Base-by-base conservation (phyloP, 1,139 yeast genomes). In the Pneumocystis jirovecii region DNA sequence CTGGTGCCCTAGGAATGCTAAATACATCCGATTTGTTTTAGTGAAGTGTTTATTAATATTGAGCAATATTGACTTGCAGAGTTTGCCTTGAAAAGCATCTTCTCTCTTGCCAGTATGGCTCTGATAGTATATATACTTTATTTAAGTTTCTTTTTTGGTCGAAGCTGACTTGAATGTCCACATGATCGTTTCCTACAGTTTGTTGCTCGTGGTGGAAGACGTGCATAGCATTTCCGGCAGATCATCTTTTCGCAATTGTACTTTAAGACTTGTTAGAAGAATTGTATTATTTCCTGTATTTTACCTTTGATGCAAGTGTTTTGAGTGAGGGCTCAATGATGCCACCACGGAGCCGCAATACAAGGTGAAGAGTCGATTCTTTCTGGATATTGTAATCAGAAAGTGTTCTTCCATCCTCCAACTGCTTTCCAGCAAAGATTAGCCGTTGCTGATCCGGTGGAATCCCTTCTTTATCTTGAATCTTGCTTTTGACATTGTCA, bases 131-230 rank as follows among this genome's bases (percentile, higher is more conserved):
- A 37, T 8, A 34, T 34, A 10, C 15, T 17, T 40, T 84, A 91
- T 86, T 91, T 91, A 82, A 90, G 87, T 90, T 93, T 93, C 96
- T 93, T 93, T 96, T 91, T 91, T 40, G 69, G 69, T 45, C 69
- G 68, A 42, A 66, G 64, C 61, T 93, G 98, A 86, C 93, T 93
- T 81, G 96, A 85, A 95, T 93, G 98, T 78, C 98, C 98, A 83
- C 98, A 93, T 87, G 93, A 93, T 89, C 97, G 90, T 97, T 93
- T 93, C 86, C 98, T 90, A 87, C 98, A 93, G 96, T 93, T 93
- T 83, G 97, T 93, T 76, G 98, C 98, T 87, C 97, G 93, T 82
- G 97, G 96, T 79, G 98, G 98, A 79, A 93, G 90, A 86, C 98
- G 95, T 77, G 98, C 68, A 87, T 93, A 93, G 85, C 98, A 93